Percentiles rank a stretch among this genome's conserved stretches.
Conservation (phyloP, 768 basidiomycete species). For the Sporobolomyces phaffii region DNA sequence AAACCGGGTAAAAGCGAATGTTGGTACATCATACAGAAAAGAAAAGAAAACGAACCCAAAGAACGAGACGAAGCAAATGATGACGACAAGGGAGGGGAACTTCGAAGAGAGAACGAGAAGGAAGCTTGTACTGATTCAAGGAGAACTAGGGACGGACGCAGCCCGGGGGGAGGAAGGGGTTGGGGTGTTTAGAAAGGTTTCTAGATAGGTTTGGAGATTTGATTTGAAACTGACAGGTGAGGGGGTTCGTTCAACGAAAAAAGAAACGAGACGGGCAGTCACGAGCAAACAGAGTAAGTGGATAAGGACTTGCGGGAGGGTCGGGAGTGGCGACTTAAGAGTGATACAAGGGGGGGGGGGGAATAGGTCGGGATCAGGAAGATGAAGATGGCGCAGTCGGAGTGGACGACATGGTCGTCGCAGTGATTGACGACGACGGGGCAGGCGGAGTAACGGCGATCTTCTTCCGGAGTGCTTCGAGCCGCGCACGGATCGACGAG, state of each 20-base stretch:
- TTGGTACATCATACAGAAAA: neutral
- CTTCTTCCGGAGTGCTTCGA: slow-evolving; percentile 29
- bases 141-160: no score
- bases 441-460: neutral
- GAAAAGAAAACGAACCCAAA: neutral
- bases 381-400: neutral
- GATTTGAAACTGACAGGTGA: no score
- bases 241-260: no score
- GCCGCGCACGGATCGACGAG: slow-evolving; percentile 16
- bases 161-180: no score
- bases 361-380: neutral
- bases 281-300: no score
- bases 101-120: neutral
- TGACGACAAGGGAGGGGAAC: slow-evolving; percentile 7
- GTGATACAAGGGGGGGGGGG: neutral
- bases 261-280: no score
- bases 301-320: no score
- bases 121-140: neutral
- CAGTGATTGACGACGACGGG: no score
- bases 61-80: neutral
- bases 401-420: no score
- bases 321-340: neutral
- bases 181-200: no score
- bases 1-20: slow-evolving; percentile 6
- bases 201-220: neutral